These are phyloP conservation scores for Geotrichum carabidarum DNA, from an alignment of 1,139 yeast species.

Conservation along the genomic window DNA sequence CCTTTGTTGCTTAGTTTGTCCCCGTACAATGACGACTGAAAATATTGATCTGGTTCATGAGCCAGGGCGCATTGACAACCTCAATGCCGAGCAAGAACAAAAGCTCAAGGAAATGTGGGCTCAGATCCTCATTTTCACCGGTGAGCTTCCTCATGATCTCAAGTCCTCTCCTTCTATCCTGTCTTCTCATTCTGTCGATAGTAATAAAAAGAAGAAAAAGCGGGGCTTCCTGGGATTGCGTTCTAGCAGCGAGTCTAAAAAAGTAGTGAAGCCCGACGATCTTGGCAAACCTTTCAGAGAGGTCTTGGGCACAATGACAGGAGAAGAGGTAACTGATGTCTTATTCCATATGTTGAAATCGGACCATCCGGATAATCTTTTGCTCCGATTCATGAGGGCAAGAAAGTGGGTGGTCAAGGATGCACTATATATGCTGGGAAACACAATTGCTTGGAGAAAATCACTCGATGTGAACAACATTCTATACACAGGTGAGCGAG, in stretches of 20 bases:
- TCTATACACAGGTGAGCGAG: conserved; percentile 57
- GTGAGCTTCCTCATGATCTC: conserved; percentile 47
- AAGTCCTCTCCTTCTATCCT: conserved; percentile 25
- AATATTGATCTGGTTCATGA: conserved; percentile 10
- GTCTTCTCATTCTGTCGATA: conserved; percentile 25
- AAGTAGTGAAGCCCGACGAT: conserved; percentile 9
- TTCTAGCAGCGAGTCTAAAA: conserved; percentile 17
- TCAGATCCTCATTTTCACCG: conserved; percentile 55
- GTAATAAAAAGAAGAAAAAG: conserved; percentile 28
- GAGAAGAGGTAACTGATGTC: conserved; percentile 23
- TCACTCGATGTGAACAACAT: conserved; percentile 55
- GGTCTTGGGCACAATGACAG: conserved; percentile 9
- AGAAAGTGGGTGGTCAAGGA: conserved; percentile 66
- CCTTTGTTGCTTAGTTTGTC: neutral
- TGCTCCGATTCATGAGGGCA: conserved; percentile 65
- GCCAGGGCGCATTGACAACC: conserved; percentile 53
- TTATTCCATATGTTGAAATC: conserved; percentile 53
- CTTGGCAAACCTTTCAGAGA: conserved; percentile 20
- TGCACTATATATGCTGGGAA: conserved; percentile 59
- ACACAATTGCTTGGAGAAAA: conserved; percentile 65
- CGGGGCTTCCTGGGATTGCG: conserved; percentile 29
- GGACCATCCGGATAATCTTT: conserved; percentile 66
- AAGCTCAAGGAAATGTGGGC: conserved; percentile 74
- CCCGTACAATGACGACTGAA: conserved; percentile 3
- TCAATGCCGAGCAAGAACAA: conserved; percentile 59